A percentile compares a stretch with the other conserved stretches of the same genome.
These are phyloP conservation scores for Fusarium sp. DNA, from an alignment of 2,329 filamentous ascomycete species.

Conservation along the genomic window DNA sequence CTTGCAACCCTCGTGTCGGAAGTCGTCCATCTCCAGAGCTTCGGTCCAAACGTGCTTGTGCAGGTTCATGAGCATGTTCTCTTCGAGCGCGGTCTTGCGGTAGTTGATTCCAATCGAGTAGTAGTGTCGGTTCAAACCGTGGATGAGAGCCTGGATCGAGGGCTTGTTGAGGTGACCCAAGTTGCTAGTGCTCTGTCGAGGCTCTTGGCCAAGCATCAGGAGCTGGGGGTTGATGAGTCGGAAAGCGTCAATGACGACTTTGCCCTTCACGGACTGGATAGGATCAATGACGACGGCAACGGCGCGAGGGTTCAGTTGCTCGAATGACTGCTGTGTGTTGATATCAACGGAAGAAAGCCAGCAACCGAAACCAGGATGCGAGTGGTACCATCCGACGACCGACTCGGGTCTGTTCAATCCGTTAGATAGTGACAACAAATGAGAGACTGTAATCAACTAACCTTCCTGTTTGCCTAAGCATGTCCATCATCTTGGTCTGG, in stretches of 20 bases:
- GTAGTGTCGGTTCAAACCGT: slow-evolving; percentile 98
- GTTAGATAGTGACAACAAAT: slow-evolving; percentile 24
- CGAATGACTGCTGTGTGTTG: slow-evolving; percentile 99
- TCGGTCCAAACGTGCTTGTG: slow-evolving; percentile 99
- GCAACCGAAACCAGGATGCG: slow-evolving; percentile 98
- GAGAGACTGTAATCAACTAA: slow-evolving; percentile 54
- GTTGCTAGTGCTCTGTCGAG: slow-evolving; percentile 97
- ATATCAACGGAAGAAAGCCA: slow-evolving; percentile 99
- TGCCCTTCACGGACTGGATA: slow-evolving; percentile 99
- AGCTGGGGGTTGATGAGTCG: slow-evolving; percentile 98
- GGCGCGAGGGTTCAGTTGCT: slow-evolving; percentile 95
- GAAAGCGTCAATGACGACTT: slow-evolving; percentile 99
- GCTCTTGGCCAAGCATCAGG: slow-evolving; percentile 97
- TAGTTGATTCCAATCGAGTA: slow-evolving; percentile 99
- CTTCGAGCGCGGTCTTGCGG: slow-evolving; percentile 94
- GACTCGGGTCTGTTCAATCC: slow-evolving; percentile 78
- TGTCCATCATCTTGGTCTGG: slow-evolving; percentile 99
- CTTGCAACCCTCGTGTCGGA: slow-evolving; percentile 81
- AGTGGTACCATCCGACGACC: slow-evolving; percentile 99
- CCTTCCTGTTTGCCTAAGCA: slow-evolving; percentile 97
- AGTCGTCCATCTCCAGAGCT: slow-evolving; percentile 96
- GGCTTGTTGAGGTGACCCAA: slow-evolving; percentile 98
- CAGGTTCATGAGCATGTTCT: slow-evolving; percentile 99
- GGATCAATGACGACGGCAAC: slow-evolving; percentile 98
- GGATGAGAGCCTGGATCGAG: slow-evolving; percentile 98